These are phyloP conservation scores for Chrysoporthe cubensis DNA, from an alignment of 2,329 filamentous ascomycete genomes.

Conservation along the genomic window DNA sequence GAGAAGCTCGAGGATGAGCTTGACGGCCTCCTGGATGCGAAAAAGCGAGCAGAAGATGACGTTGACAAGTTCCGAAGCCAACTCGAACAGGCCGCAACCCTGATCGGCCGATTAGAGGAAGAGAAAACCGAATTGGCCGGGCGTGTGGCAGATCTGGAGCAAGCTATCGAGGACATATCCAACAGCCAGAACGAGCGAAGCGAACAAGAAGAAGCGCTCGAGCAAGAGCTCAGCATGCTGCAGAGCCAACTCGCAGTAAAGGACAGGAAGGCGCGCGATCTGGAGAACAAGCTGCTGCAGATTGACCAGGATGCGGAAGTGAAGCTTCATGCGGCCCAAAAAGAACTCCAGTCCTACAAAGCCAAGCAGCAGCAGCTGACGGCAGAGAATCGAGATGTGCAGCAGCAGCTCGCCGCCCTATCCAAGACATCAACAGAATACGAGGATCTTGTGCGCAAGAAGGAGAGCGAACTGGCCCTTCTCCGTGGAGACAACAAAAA, in stretches of 20 bases:
- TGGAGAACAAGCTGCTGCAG: slow-evolving; percentile 82
- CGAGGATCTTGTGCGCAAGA: slow-evolving; percentile 88
- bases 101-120: slow-evolving; percentile 83
- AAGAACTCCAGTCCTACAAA: slow-evolving; percentile 76
- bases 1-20: slow-evolving; percentile 92
- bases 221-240: slow-evolving; percentile 86
- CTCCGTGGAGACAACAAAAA: slow-evolving; percentile 84
- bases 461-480: slow-evolving; percentile 89
- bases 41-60: slow-evolving; percentile 85
- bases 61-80: slow-evolving; percentile 78
- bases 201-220: slow-evolving; percentile 74
- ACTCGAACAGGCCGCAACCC: slow-evolving; percentile 85
- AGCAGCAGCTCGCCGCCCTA: slow-evolving; percentile 83
- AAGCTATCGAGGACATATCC: slow-evolving; percentile 71
- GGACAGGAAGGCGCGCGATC: slow-evolving; percentile 84
- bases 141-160: slow-evolving; percentile 71
- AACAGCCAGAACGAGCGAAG: slow-evolving; percentile 73
- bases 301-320: slow-evolving; percentile 88
- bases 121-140: slow-evolving; percentile 79
- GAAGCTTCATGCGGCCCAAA: slow-evolving; percentile 76
- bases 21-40: slow-evolving; percentile 84
- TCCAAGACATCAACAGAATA: slow-evolving; percentile 93
- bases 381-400: slow-evolving; percentile 80
- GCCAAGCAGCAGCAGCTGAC: slow-evolving; percentile 75
- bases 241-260: slow-evolving; percentile 88